Evolutionary conservation across 768 basidiomycete genomes (phyloP).

Genomic region (Mycena crocata): DNA sequence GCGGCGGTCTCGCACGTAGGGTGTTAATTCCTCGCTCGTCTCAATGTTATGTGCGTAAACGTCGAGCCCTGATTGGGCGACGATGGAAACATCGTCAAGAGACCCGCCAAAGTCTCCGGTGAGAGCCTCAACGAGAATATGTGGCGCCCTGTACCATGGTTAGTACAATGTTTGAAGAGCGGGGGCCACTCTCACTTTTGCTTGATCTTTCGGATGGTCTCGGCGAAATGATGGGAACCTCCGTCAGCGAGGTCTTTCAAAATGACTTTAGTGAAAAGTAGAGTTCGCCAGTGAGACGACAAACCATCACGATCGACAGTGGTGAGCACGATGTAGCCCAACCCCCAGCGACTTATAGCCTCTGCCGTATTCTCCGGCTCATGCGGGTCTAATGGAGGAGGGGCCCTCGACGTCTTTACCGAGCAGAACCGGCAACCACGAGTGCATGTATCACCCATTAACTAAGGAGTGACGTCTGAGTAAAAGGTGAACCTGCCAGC

Average conservation of each 20-base stretch:
- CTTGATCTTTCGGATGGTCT: constrained; percentile 95
- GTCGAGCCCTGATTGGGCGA: constrained; percentile 94
- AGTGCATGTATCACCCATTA: constrained; percentile 99
- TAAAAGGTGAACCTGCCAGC: constrained; percentile 12
- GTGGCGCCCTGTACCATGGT: constrained; percentile 75
- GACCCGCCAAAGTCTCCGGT: constrained; percentile 94
- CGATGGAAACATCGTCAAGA: constrained; percentile 77
- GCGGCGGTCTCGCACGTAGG: constrained; percentile 93
- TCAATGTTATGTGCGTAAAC: constrained; percentile 99
- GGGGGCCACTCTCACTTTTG: constrained; percentile 72
- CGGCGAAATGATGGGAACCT: constrained; percentile 93
- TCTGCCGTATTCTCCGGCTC: constrained; percentile 99
- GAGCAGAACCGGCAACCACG: constrained; percentile 98
- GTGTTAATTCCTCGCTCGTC: constrained; percentile 94
- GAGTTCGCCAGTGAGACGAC: constrained; percentile 6
- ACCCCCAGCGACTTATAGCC: constrained; percentile 96
- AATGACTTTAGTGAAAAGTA: not conserved
- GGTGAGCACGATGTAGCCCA: constrained; percentile 97
- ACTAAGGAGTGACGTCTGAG: constrained; percentile 54
- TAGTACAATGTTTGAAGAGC: constrained; percentile 9
- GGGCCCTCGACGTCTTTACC: constrained; percentile 91
- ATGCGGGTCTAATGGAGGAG: constrained; percentile 92
- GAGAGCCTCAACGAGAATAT: constrained; percentile 95
- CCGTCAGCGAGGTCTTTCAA: constrained; percentile 88
- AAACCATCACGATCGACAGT: constrained; percentile 96